Percentiles rank a stretch among this genome's conserved stretches.
phyloP scores from a whole-genome alignment of 495 filamentous ascomycete genomes.

The Pseudomonodictys pantanalensis region DNA sequence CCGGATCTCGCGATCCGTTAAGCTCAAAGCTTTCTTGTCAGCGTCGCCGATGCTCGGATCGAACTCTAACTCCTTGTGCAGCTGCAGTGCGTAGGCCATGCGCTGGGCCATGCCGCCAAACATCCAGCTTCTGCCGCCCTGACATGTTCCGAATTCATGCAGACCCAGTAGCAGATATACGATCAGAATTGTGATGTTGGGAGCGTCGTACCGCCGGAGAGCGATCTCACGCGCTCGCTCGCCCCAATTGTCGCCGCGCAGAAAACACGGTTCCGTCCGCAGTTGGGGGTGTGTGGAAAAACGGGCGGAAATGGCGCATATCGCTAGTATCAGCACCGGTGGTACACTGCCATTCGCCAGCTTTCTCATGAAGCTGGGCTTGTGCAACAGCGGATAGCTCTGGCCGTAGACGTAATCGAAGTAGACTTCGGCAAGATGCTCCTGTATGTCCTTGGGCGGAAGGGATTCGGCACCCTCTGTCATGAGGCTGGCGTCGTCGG shows the following conservation, averaged over 20 bases:
- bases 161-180: constrained; percentile 83
- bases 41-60: constrained; percentile 68
- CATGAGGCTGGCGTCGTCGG: constrained; percentile 68
- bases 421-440: constrained; percentile 90
- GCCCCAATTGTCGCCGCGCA: constrained; percentile 90
- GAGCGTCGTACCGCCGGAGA: constrained; percentile 82
- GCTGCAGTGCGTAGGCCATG: constrained; percentile 93
- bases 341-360: constrained; percentile 63
- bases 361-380: constrained; percentile 89
- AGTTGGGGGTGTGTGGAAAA: constrained; percentile 95
- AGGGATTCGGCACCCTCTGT: constrained; percentile 80
- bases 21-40: constrained; percentile 67
- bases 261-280: constrained; percentile 75
- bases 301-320: constrained; percentile 87
- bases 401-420: constrained; percentile 97
- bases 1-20: constrained; percentile 89
- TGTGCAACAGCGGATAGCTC: constrained; percentile 91
- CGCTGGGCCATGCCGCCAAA: constrained; percentile 90
- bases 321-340: constrained; percentile 83
- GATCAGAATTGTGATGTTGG: constrained; percentile 92
- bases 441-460: constrained; percentile 84
- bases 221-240: constrained; percentile 79
- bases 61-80: constrained; percentile 89
- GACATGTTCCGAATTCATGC: constrained; percentile 95
- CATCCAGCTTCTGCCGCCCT: constrained; percentile 93